phyloP scores from a whole-genome alignment of 495 filamentous ascomycete genomes.

The Aspergillus asperescens region DNA sequence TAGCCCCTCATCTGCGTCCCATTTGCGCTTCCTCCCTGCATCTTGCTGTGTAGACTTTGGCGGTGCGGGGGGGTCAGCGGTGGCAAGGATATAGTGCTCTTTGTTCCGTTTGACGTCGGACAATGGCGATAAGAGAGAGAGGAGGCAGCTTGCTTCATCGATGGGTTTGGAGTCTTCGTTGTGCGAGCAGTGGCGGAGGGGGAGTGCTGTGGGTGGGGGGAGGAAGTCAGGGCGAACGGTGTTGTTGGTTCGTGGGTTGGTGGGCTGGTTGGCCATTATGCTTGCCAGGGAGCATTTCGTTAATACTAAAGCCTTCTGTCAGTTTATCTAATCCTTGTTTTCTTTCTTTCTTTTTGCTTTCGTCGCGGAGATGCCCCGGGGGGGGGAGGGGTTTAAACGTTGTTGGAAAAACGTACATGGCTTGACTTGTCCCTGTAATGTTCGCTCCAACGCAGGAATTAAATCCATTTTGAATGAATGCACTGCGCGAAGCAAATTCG shows the following conservation, averaged over 20 bases:
- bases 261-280: constrained; percentile 41
- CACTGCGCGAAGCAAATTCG: constrained; percentile 70
- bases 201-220: constrained; percentile 51
- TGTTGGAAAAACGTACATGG: constrained; percentile 61
- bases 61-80: constrained; percentile 40
- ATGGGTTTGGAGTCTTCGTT: constrained; percentile 74
- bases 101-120: constrained; percentile 61
- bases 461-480: constrained; percentile 77
- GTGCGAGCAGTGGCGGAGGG: constrained; percentile 85
- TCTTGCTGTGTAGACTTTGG: constrained; percentile 27
- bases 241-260: constrained; percentile 43
- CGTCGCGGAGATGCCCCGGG: no score
- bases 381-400: no score
- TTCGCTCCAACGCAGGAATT: constrained; percentile 61
- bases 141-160: constrained; percentile 69
- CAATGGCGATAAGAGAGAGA: constrained; percentile 71
- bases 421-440: constrained; percentile 77
- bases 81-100: constrained; percentile 84
- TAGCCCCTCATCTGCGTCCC: constrained; percentile 13
- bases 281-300: constrained; percentile 54
- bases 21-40: constrained; percentile 32
- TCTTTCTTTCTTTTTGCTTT: no score
- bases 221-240: constrained; percentile 38
- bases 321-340: no score
- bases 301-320: constrained; percentile 41